Base-by-base conservation (phyloP, 2,329 filamentous ascomycete genomes). In the Stachybotrys echinatus region DNA sequence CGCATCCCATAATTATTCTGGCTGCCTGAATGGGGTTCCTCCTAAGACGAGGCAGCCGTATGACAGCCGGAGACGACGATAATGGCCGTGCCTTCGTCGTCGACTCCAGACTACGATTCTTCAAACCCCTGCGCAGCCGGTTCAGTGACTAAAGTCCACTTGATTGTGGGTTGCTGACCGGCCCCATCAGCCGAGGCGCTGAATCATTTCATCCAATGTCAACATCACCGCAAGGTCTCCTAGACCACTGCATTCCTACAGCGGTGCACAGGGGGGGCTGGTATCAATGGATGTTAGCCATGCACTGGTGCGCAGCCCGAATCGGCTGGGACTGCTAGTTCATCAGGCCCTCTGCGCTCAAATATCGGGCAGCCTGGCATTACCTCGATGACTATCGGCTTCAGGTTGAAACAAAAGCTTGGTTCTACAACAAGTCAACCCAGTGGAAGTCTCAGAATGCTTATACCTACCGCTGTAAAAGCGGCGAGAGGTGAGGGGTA, bases 401-500 rank as follows among this genome's bases (percentile, higher is more conserved):
- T n/a, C n/a, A n/a, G n/a, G n/a, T n/a, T n/a, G n/a, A n/a, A n/a
- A n/a, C n/a, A n/a, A n/a, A n/a, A n/a, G n/a, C n/a, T n/a, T n/a
- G n/a, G n/a, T n/a, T n/a, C n/a, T n/a, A n/a, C n/a, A n/a, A n/a
- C n/a, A n/a, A n/a, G n/a, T n/a, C n/a, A n/a, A n/a, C n/a, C n/a
- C n/a, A n/a, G n/a, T n/a, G n/a, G n/a, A n/a, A n/a, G n/a, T n/a
- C n/a, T n/a, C n/a, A n/a, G 14, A 34, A 34, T 14, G 14, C 10
- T 34, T 14, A 34, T 2, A 14, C 27, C 10, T 31, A 17, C 6
- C 6, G 4, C 17, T 20, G 38, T 20, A 46, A 46, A 37, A 37
- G 44, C 44, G 31, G 43, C 23, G 44, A 19, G 12, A 20, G 44
- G 31, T 46, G 44, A 46, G 44, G 44, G 44, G 44, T 46, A 46